Evolutionary conservation across 805 yeast species (phyloP), one percentile per base, ranked within the genome.

Genomic region (Ogataea zsoltii): DNA sequence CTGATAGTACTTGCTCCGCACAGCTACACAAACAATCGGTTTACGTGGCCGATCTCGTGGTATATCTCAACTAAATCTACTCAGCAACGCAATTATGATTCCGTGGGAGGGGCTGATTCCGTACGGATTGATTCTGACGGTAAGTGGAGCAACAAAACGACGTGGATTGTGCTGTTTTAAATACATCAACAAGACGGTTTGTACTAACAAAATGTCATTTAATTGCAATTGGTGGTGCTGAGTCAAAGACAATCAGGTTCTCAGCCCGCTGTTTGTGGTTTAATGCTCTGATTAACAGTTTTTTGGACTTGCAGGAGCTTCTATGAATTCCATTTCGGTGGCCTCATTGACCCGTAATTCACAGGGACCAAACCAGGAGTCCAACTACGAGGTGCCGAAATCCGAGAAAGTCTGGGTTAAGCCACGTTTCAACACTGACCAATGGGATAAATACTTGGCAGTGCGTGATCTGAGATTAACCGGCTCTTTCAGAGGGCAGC

Each of bases 381-480:
- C 67, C 3, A 49, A 57, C 54, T 65, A 68, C 31, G 67, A 71
- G 34, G 76, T 75, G 54, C 66, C 68, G 50, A 58, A 58, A 5
- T 53, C 62, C 53, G 69, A 75, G 41, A 76, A 76, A 58, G 77
- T 71, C 45, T 71, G 75, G 63, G 72, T 77, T 57, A 77, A 77
- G 57, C 80, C 79, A 51, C 71, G 84, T 46, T 74, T 66, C 55
- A 68, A 70, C 55, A 62, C 79, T 30, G 83, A 79, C 62, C 72
- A 72, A 53, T 79, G 79, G 75, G 83, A 79, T 55, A 63, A 66
- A 62, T 65, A 70, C 48, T 64, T 69, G 75, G 80, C 87, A 68
- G 84, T 83, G 53, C 75, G 96, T 59, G 96, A 88, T 65, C 72
- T 76, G 60, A 74, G 92, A 53, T 70, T 88, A 58, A 88, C 96